These are phyloP conservation scores for Acer campestre DNA, from an alignment of 345 rosid genomes.

Conservation along the genomic window DNA sequence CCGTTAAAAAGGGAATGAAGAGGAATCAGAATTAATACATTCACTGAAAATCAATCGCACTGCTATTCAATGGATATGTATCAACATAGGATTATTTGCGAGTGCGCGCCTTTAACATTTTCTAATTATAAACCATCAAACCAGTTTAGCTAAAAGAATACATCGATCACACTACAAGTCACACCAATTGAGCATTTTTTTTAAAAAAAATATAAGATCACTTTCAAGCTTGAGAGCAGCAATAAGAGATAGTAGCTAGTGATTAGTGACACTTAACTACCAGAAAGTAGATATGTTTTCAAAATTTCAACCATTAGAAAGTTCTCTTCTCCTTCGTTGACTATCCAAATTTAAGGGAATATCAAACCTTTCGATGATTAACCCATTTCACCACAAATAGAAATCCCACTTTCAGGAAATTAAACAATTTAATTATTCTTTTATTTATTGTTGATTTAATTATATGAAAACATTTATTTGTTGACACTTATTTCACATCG, in stretches of 20 bases:
- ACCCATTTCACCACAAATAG: constrained; percentile 9
- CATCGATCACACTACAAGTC: not conserved
- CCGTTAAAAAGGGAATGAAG: no score
- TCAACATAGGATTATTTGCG: no score
- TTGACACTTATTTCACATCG: constrained; percentile 19
- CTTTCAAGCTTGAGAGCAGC: not conserved
- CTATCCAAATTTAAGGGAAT: constrained; percentile 19
- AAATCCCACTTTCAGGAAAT: not conserved
- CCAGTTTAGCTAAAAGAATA: no score
- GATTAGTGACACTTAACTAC: not conserved
- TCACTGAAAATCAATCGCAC: no score
- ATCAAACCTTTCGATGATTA: not conserved
- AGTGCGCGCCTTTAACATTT: no score
- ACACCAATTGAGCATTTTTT: not conserved
- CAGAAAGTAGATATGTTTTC: not conserved
- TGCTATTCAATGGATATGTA: no score
- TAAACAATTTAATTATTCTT: no score
- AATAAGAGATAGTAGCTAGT: not conserved
- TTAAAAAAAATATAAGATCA: not conserved
- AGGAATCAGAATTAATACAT: no score
- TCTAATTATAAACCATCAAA: not conserved
- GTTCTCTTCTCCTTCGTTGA: not conserved
- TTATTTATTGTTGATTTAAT: no score
- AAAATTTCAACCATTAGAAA: not conserved
- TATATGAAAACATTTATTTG: not conserved